Evolutionary conservation across 192 early-diverging fungal genomes (phyloP).

Genomic region (Nowakowskiella sp.): DNA sequence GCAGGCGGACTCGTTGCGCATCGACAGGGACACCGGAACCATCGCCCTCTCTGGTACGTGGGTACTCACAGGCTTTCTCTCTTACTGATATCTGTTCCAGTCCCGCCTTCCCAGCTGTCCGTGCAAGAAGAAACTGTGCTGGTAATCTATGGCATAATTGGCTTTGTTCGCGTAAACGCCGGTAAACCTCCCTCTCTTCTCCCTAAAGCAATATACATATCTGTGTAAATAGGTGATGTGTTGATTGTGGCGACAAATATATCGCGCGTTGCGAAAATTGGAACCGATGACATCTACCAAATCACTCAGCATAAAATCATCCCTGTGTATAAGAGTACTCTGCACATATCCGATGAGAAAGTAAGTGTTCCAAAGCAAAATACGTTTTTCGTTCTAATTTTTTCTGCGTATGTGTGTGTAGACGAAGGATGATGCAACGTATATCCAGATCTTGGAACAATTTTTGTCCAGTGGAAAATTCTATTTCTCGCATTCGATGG

Average conservation of each 20-base stretch:
- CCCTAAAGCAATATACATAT: slow-evolving; percentile 2
- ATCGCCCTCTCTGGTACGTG: slow-evolving; percentile 14
- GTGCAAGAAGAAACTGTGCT: slow-evolving; percentile 45
- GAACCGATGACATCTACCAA: slow-evolving; percentile 55
- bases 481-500: slow-evolving; percentile 82
- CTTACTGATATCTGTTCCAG: too few species aligned
- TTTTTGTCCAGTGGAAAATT: slow-evolving; percentile 47
- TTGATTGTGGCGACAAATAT: slow-evolving; percentile 66
- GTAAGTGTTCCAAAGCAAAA: slow-evolving; percentile 7
- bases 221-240: slow-evolving; percentile 51
- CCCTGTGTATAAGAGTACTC: slow-evolving; percentile 16
- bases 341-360: slow-evolving; percentile 22
- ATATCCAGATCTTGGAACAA: slow-evolving; percentile 48
- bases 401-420: slow-evolving; percentile 6
- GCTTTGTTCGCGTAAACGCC: slow-evolving; percentile 59
- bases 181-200: slow-evolving; percentile 31
- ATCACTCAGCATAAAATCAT: slow-evolving; percentile 41
- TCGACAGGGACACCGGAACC: not conserved
- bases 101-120: slow-evolving; percentile 35
- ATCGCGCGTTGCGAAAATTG: slow-evolving; percentile 50
- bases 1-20: not conserved
- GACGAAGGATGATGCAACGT: slow-evolving; percentile 56
- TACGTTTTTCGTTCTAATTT: slow-evolving; percentile 3
- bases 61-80: slow-evolving; percentile 16
- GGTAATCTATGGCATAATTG: slow-evolving; percentile 62